Base-by-base conservation (phyloP, 169 alveolate species). In the Babesia ovis region DNA sequence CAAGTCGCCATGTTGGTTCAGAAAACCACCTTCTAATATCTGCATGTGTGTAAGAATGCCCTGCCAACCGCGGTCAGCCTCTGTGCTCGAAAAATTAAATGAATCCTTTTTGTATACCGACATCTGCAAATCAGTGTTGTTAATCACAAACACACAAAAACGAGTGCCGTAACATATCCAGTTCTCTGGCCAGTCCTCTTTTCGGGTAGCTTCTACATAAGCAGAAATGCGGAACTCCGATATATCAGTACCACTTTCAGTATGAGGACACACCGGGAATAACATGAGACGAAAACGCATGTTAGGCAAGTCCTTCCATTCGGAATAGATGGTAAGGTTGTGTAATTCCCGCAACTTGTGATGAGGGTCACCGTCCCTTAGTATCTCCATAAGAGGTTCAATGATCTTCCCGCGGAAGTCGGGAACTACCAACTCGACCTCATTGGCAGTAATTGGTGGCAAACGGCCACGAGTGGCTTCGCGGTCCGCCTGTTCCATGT, bases 1-100 rank as follows among this genome's bases (percentile, higher is more conserved):
- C 32, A 89, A 66, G 59, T 89, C 90, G 14, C 94, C 94, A 16
- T 74, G 23, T 31, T 68, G 64, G 76, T 55, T 84, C 68, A 84
- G 77, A 67, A 80, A 70, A 35, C 94, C 88, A 35, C 80, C 72
- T 69, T 91, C 87, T 70, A 87, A n/a, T 46, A 91, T 37, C 79
- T 90, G 85, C 27, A 60, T 59, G 22, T 55, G 81, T 3, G 91
- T 77, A 16, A 85, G 60, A 32, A 89, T 76, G 8, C 89, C 86
- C 70, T 91, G 94, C 95, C 95, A 91, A 14, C 95, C 95, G 22
- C 95, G 61, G 56, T 91, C 95, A 1, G 90, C 56, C 62, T 91
- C 93, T 37, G 85, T 56, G 50, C 72, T 85, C 23, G 90, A 70
- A 57, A 91, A 91, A 59, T 76, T 90, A 71, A 87, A 91, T 42